phyloP scores from a whole-genome alignment of 306 rosid genomes.

The Cicer pinnatifidum region DNA sequence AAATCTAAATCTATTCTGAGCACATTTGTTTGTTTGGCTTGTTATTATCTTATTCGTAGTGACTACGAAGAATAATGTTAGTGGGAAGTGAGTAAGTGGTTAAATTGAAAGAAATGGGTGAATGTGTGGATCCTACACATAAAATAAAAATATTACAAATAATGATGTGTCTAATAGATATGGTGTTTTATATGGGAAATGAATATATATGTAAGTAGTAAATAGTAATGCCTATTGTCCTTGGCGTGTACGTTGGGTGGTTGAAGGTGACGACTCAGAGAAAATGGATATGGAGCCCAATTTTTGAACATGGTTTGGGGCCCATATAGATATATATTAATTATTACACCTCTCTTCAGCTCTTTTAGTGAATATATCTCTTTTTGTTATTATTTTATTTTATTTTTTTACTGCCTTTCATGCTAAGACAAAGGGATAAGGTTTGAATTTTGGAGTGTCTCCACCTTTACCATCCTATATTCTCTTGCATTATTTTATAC shows the following conservation, averaged over 20 bases:
- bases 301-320: slow-evolving; percentile 41
- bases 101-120: background rate
- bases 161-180: slow-evolving; percentile 34
- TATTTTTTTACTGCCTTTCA: slow-evolving; percentile 27
- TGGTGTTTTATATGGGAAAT: slow-evolving; percentile 23
- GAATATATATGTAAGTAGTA: slow-evolving; percentile 48
- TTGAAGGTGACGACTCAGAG: slow-evolving; percentile 57
- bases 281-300: slow-evolving; percentile 29
- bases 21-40: slow-evolving; percentile 28
- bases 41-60: slow-evolving; percentile 19
- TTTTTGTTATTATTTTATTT: background rate
- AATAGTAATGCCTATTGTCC: slow-evolving; percentile 48
- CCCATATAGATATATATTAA: slow-evolving; percentile 25
- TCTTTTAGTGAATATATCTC: background rate
- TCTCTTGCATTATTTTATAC: background rate
- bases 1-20: slow-evolving; percentile 43
- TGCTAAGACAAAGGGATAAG: slow-evolving; percentile 29
- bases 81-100: slow-evolving; percentile 49
- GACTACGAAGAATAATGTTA: slow-evolving; percentile 47
- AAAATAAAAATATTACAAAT: background rate
- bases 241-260: slow-evolving; percentile 72
- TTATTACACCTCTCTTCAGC: background rate
- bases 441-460: slow-evolving; percentile 28
- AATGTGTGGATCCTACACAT: slow-evolving; percentile 16
- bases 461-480: background rate